These are phyloP conservation scores for Citropsis articulata DNA, from an alignment of 345 rosid species.

Conservation along the genomic window DNA sequence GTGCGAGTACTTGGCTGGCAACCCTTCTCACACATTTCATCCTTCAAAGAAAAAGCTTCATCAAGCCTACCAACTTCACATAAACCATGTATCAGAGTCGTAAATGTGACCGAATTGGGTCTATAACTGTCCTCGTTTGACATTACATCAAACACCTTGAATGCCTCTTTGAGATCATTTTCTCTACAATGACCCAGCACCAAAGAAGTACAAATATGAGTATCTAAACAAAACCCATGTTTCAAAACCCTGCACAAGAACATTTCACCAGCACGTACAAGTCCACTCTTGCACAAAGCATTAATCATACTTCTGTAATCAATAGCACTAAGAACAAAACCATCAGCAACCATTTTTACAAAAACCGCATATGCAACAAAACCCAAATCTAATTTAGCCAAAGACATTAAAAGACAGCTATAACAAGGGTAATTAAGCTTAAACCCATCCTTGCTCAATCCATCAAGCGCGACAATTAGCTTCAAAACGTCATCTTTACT, in stretches of 20 bases:
- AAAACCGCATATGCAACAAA: constrained; percentile 29
- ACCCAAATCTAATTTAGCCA: constrained; percentile 41
- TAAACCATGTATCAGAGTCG: constrained; percentile 45
- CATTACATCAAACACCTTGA: constrained; percentile 46
- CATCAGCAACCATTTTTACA: constrained; percentile 36
- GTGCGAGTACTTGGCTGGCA: constrained; percentile 41
- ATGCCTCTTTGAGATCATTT: constrained; percentile 25
- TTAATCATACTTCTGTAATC: constrained; percentile 41
- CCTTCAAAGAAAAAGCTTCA: constrained; percentile 45
- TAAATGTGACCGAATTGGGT: constrained; percentile 44
- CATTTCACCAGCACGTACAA: constrained; percentile 42
- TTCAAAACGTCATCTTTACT: constrained; percentile 31
- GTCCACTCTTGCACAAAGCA: constrained; percentile 45
- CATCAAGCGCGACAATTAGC: constrained; percentile 36
- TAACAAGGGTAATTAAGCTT: constrained; percentile 48
- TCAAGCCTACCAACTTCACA: constrained; percentile 38
- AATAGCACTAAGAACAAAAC: constrained; percentile 36
- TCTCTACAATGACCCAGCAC: constrained; percentile 37
- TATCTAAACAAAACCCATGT: constrained; percentile 39
- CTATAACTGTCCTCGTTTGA: constrained; percentile 30
- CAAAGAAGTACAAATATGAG: constrained; percentile 46
- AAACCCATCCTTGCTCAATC: constrained; percentile 33
- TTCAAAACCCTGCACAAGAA: constrained; percentile 38
- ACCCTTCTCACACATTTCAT: constrained; percentile 41
- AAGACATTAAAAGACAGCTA: constrained; percentile 41